These are phyloP conservation scores for Fragaria iinumae DNA, from an alignment of 306 rosid genomes.

Conservation along the genomic window DNA sequence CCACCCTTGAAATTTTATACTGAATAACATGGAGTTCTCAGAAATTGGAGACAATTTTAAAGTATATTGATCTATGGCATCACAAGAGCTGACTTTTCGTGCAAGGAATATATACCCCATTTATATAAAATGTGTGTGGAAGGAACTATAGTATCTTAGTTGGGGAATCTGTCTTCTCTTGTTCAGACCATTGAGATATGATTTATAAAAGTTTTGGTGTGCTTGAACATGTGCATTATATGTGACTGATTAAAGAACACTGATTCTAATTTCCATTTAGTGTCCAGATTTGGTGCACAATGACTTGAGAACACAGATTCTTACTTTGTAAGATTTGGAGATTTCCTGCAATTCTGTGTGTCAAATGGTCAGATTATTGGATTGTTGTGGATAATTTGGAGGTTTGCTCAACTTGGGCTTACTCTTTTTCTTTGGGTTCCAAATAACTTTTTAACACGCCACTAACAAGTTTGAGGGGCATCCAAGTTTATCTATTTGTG, in stretches of 20 bases:
- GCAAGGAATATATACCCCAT: neutral
- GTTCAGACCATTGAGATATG: neutral
- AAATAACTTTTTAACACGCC: no score
- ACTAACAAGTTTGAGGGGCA: no score
- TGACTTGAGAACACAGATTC: neutral
- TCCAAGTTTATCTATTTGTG: no score
- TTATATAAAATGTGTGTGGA: neutral
- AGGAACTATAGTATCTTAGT: neutral
- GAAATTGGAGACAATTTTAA: neutral
- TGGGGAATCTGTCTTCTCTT: neutral
- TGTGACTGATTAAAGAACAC: neutral
- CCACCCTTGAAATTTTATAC: neutral
- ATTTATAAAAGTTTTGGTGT: neutral
- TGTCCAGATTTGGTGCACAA: neutral
- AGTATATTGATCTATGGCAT: neutral
- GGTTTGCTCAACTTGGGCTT: no score
- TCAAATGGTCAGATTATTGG: no score
- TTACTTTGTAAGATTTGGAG: neutral
- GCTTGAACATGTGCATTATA: neutral
- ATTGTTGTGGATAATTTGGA: no score
- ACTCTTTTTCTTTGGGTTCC: no score
- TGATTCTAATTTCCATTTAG: neutral
- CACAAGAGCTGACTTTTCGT: constrained; percentile 16
- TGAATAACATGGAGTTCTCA: neutral
- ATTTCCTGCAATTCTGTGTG: neutral